Percentiles rank a stretch among this genome's conserved stretches.
Conservation (phyloP, 78 protist species). For the Dictyostelium discoideum region dicty_2.7 NC_007088.5:1131001-1131500, state of each 20-base stretch:
- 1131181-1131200: not conserved
- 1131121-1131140: not conserved
- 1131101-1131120: not conserved
- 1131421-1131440: too few species aligned
- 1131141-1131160: not conserved
- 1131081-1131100: not conserved
- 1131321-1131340: not conserved
- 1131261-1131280: too few species aligned
- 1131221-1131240: not conserved
- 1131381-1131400: not conserved
- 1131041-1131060: not conserved
- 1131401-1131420: too few species aligned
- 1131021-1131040: not conserved
- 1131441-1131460: not conserved
- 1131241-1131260: not conserved
- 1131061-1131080: not conserved
- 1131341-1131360: not conserved
- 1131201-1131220: not conserved
- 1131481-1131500: not conserved
- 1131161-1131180: not conserved
- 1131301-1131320: not conserved
- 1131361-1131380: too few species aligned
- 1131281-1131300: not conserved
- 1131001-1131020: not conserved
- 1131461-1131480: not conserved